A percentile compares a stretch with the other conserved stretches of the same genome.
phyloP scores from a whole-genome alignment of 2,329 filamentous ascomycete species.

The Talaromyces sp. region DNA sequence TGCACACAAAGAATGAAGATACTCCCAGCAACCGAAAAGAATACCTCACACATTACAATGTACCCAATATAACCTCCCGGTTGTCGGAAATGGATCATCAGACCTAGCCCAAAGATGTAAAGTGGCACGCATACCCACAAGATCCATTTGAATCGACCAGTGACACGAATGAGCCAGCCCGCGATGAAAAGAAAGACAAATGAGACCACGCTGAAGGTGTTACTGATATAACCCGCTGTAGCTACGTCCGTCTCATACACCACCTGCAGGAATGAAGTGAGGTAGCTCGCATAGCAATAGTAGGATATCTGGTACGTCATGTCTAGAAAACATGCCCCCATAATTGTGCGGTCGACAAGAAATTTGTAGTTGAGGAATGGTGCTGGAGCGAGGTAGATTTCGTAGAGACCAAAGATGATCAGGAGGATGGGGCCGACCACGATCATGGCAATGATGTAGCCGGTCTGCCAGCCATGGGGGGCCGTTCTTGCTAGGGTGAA shows the following conservation, averaged over 20 bases:
- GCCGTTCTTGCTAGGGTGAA: conserved; percentile 23
- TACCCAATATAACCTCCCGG: conserved; percentile 44
- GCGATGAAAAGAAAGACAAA: conserved; percentile 52
- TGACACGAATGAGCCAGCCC: conserved; percentile 45
- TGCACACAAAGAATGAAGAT: conserved; percentile 49
- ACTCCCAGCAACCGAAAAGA: conserved; percentile 50
- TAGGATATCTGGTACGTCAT: conserved; percentile 33
- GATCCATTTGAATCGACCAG: conserved; percentile 49
- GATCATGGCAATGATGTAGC: conserved; percentile 45
- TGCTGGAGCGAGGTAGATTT: conserved; percentile 50
- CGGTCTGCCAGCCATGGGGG: conserved; percentile 22
- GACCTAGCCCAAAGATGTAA: conserved; percentile 44
- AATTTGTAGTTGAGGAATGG: conserved; percentile 51
- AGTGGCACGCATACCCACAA: conserved; percentile 47
- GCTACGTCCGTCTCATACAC: conserved; percentile 29
- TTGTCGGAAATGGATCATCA: conserved; percentile 51
- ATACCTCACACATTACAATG: conserved; percentile 51
- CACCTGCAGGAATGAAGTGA: conserved; percentile 33
- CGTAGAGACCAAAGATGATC: conserved; percentile 50
- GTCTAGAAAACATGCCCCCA: conserved; percentile 22
- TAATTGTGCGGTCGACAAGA: conserved; percentile 29
- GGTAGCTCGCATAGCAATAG: conserved; percentile 28
- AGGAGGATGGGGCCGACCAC: conserved; percentile 53
- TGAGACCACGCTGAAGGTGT: conserved; percentile 48
- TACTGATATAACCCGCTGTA: conserved; percentile 40